phyloP scores from a whole-genome alignment of 1,139 yeast genomes.

The Taphrina communis region DNA sequence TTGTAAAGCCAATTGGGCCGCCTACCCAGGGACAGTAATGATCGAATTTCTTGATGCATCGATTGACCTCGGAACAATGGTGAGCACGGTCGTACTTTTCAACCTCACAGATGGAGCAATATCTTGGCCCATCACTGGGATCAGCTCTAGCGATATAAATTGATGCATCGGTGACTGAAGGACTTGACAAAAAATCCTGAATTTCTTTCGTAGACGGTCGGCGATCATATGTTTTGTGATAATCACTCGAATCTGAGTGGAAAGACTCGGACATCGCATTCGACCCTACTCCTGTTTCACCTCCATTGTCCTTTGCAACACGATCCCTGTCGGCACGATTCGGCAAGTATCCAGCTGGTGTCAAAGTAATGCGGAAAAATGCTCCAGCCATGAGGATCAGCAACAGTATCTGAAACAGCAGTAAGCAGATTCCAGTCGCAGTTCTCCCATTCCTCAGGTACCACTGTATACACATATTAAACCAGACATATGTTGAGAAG shows the following conservation, averaged over 20 bases:
- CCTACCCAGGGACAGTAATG: conserved; percentile 97
- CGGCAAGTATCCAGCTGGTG: conserved; percentile 40
- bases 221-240: conserved; percentile 20
- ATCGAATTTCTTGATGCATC: conserved; percentile 66
- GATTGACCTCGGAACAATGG: conserved; percentile 73
- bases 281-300: conserved; percentile 6
- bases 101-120: conserved; percentile 72
- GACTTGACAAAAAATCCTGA: conserved; percentile 10
- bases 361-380: conserved; percentile 34
- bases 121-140: conserved; percentile 59
- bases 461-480: conserved; percentile 30
- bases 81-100: conserved; percentile 90
- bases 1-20: conserved; percentile 77
- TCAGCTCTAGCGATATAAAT: conserved; percentile 48
- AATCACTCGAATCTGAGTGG: conserved; percentile 1
- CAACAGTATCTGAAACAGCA: conserved; percentile 30
- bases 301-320: conserved; percentile 15
- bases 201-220: conserved; percentile 17
- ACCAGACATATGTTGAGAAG: conserved; percentile 40
- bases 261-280: not conserved
- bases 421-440: conserved; percentile 33
- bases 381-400: conserved; percentile 34
- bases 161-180: conserved; percentile 5
- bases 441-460: conserved; percentile 28
- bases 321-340: conserved; percentile 49